Conservation (phyloP, 768 basidiomycete genomes). For the Fomitopsis pulvina region DNA sequence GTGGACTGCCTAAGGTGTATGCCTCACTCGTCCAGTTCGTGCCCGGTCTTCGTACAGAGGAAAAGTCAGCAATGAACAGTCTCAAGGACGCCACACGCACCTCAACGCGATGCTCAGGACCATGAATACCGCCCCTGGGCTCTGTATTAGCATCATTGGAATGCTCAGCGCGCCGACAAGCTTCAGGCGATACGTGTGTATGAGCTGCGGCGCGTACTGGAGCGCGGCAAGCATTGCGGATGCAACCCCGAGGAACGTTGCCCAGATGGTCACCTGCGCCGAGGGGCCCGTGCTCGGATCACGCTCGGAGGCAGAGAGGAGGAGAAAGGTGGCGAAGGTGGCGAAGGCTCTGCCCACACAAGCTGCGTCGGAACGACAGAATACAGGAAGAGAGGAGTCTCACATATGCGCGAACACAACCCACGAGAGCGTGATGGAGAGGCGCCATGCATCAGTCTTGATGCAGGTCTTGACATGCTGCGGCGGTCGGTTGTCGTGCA, state of each 20-base stretch:
- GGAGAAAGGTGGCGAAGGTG: slow-evolving; percentile 52
- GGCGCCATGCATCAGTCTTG: slow-evolving; percentile 64
- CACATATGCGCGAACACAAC: slow-evolving; percentile 70
- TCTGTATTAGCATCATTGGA: slow-evolving; percentile 94
- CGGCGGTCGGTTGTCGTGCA: slow-evolving; percentile 35
- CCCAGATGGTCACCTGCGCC: slow-evolving; percentile 52
- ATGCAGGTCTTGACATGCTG: slow-evolving; percentile 40
- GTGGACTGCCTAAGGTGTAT: neutral
- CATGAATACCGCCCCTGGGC: slow-evolving; percentile 85
- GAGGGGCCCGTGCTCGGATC: slow-evolving; percentile 30
- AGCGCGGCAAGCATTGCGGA: slow-evolving; percentile 72
- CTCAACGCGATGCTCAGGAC: slow-evolving; percentile 71
- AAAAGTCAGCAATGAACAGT: neutral
- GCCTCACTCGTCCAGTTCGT: slow-evolving; percentile 80
- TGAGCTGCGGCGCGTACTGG: slow-evolving; percentile 87
- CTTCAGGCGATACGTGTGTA: slow-evolving; percentile 68
- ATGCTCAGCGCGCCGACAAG: slow-evolving; percentile 92
- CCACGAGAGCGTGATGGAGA: slow-evolving; percentile 73
- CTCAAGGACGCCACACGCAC: slow-evolving; percentile 31
- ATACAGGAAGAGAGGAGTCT: slow-evolving; percentile 18
- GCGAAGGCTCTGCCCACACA: slow-evolving; percentile 41
- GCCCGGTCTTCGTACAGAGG: slow-evolving; percentile 43
- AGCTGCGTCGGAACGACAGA: neutral
- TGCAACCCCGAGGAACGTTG: slow-evolving; percentile 80
- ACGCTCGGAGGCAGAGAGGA: slow-evolving; percentile 42